Evolutionary conservation across 257 asterid species (phyloP).

Genomic region (Ilex aquifolium): DNA sequence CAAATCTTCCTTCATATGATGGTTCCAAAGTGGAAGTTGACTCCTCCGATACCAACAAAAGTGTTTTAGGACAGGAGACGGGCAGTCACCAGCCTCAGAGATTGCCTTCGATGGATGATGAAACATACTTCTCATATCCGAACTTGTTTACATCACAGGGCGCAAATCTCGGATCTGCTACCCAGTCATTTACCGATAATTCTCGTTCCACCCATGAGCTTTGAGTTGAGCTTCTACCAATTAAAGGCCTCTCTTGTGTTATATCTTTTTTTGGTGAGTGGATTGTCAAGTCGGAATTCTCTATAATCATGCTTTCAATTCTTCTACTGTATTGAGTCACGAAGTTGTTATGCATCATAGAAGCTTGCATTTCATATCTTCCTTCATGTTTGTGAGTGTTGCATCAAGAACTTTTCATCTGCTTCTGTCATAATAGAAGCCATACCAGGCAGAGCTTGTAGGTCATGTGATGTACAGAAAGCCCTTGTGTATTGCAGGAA

Average conservation of each 20-base stretch:
- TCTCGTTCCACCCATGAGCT: slow-evolving; percentile 32
- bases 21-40: slow-evolving; percentile 17
- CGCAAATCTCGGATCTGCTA: slow-evolving; percentile 30
- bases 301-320: no score
- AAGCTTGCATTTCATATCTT: no score
- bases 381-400: no score
- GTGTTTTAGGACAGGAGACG: slow-evolving; percentile 18
- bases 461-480: no score
- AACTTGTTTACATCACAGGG: slow-evolving; percentile 63
- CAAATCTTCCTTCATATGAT: slow-evolving; percentile 21
- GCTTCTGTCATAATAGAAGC: no score
- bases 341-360: no score
- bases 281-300: no score
- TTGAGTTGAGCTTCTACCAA: slow-evolving; percentile 6
- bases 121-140: slow-evolving; percentile 66
- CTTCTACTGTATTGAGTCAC: no score
- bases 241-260: background rate
- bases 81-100: slow-evolving; percentile 58
- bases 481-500: no score
- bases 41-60: slow-evolving; percentile 24
- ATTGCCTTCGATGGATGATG: slow-evolving; percentile 76
- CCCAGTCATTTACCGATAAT: slow-evolving; percentile 38
- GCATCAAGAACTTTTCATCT: no score
- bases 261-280: no score
- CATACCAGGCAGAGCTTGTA: no score